Evolutionary conservation across 306 rosid species (phyloP).

Genomic region (Mucuna pruriens): DNA sequence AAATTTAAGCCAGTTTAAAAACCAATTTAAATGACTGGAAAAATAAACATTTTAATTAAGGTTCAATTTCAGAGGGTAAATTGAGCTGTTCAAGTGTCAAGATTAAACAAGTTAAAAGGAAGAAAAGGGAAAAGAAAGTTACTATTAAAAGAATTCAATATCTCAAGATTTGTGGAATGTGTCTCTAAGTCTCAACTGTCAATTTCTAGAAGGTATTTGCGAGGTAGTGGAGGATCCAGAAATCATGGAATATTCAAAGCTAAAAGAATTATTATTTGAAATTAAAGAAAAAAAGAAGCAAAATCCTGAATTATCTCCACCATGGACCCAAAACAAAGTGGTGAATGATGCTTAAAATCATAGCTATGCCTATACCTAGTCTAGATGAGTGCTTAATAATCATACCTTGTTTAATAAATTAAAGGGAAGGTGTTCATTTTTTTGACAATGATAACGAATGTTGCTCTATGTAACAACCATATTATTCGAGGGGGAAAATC

Average conservation of each 20-base stretch:
- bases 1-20: neutral
- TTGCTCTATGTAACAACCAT: neutral
- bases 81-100: neutral
- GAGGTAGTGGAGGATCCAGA: neutral
- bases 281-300: neutral
- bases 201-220: neutral
- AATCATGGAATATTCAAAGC: conserved; percentile 12
- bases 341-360: conserved; percentile 35
- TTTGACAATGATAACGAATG: neutral
- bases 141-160: neutral
- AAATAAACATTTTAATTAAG: neutral
- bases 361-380: conserved; percentile 29
- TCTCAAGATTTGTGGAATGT: neutral
- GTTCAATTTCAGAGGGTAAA: neutral
- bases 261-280: neutral
- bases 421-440: neutral
- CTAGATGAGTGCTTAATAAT: conserved; percentile 22
- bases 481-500: neutral
- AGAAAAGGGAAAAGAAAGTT: neutral
- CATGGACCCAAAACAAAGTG: conserved; percentile 11
- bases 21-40: neutral
- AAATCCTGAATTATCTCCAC: conserved; percentile 15
- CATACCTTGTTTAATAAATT: conserved; percentile 15
- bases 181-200: neutral
- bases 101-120: neutral